Base-by-base conservation (phyloP, 768 basidiomycete species). In the Podaxis pistillaris region DNA sequence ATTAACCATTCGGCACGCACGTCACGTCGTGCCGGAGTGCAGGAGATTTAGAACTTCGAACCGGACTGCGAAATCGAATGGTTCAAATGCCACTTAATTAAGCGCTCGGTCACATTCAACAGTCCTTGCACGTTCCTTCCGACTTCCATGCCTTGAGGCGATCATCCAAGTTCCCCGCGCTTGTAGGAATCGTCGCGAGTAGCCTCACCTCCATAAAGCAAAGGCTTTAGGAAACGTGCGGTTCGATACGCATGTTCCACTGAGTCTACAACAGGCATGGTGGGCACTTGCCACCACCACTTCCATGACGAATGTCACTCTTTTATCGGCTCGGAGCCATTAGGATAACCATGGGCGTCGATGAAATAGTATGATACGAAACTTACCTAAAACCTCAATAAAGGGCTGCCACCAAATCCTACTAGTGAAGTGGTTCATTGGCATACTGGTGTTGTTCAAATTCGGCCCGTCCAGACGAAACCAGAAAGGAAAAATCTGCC, bases 111-210 rank as follows among this genome's bases (percentile, higher is more conserved):
- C 15, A n/a, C 44, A 46, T 33, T 33, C 9, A 15, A 12, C n/a
- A 19, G 44, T 46, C 44, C 44, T 19, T 57, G 40, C 56, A 57
- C 56, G 56, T 57, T 57, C 28, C 55, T 33, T 57, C 40, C 6
- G 17, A 57, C 24, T 40, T 11, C 15, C 12, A 41, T 33, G 56
- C 41, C 56, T 44, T 40, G 19, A 46, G 41, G 41, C 17, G 12
- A 36, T 22, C 22, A 26, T 37, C 22, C 41, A n/a, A 37, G 24
- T 44, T 19, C 17, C 2, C 8, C 33, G 33, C 22, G 41, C 41
- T 41, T 57, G 19, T 13, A 57, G 41, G 41, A 44, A 12, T 40
- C 0, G 19, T 22, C 15, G 24, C 36, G 40, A 22, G 13, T 24
- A 40, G 56, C 28, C 40, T 46, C 56, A 44, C 15, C 40, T 44